These are phyloP conservation scores for Paecilomyces fulvus DNA, from an alignment of 2,329 filamentous ascomycete species.

Conservation along the genomic window DNA sequence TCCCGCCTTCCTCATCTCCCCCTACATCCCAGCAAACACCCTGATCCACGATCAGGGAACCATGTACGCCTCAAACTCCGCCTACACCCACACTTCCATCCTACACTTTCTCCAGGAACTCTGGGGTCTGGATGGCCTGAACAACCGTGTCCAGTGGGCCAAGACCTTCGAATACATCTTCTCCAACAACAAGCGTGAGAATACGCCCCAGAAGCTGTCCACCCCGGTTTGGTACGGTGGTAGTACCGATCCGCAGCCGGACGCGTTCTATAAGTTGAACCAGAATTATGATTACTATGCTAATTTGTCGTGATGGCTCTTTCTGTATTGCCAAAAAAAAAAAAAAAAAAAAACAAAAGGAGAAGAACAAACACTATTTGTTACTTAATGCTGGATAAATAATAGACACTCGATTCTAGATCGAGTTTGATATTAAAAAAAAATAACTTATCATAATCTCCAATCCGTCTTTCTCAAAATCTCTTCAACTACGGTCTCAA, in stretches of 20 bases:
- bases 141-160: slow-evolving; percentile 36
- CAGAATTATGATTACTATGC: slow-evolving; percentile 22
- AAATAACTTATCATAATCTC: too few species aligned
- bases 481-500: too few species aligned
- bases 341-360: too few species aligned
- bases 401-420: too few species aligned
- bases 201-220: slow-evolving; percentile 21
- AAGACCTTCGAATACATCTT: slow-evolving; percentile 34
- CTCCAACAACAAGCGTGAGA: slow-evolving; percentile 9
- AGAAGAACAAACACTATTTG: too few species aligned
- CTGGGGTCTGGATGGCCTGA: slow-evolving; percentile 31
- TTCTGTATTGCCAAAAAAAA: not conserved
- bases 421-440: too few species aligned
- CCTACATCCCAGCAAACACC: slow-evolving; percentile 22
- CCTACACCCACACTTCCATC: slow-evolving; percentile 32
- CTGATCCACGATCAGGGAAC: slow-evolving; percentile 32
- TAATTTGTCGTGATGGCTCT: not conserved
- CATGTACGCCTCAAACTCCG: slow-evolving; percentile 26
- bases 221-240: slow-evolving; percentile 28
- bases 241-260: slow-evolving; percentile 23
- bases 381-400: too few species aligned
- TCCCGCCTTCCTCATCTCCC: slow-evolving; percentile 30
- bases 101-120: slow-evolving; percentile 35
- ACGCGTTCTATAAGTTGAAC: slow-evolving; percentile 23
- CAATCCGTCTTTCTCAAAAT: too few species aligned